Base-by-base conservation (phyloP, 495 filamentous ascomycete species). In the Aspergillus avenaceus region DNA sequence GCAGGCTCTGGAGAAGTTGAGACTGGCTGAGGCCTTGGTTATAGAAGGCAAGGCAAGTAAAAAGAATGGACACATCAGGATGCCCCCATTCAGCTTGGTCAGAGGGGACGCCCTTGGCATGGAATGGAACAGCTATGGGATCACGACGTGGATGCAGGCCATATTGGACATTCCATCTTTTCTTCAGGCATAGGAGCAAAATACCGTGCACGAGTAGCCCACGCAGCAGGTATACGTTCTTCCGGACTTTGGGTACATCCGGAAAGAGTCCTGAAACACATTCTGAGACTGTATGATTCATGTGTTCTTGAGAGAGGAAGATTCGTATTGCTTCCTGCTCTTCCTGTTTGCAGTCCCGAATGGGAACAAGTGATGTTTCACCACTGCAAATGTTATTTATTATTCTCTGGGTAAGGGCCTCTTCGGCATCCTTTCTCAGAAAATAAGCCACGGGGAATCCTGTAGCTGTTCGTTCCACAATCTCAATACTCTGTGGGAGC, bases 41-140 rank as follows among this genome's bases (percentile, higher is more conserved):
- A 52, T 91, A 89, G 59, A 85, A 91, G 13, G 72, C 75, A 0
- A 90, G 62, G 18, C 73, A 84, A 0, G 86, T 88, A 2, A 91
- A 64, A 9, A 84, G 37, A 37, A 90, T 86, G 19, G 75, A 71
- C 0, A 84, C 78, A 59, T 91, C 86, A 0, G 85, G 84, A 52
- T 91, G 85, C 28, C 84, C 83, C 62, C 84, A 88, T 56, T 91
- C 86, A 0, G 86, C 80, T 9, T 81, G 73, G 0, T 75, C 70
- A 0, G 82, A 73, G 0, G 85, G 85, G 28, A 66, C 75, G 36
- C 85, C 85, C 53, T 89, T 91, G 1, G 82, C 79, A 38, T 77
- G 70, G 47, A 76, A 91, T 0, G 87, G 86, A 0, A 90, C 84
- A 5, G 86, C 85, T 3, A 87, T 71, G 52, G 69, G 69, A 0